These are phyloP conservation scores for Colletotrichum agaves DNA, from an alignment of 2,329 filamentous ascomycete species.

Conservation along the genomic window DNA sequence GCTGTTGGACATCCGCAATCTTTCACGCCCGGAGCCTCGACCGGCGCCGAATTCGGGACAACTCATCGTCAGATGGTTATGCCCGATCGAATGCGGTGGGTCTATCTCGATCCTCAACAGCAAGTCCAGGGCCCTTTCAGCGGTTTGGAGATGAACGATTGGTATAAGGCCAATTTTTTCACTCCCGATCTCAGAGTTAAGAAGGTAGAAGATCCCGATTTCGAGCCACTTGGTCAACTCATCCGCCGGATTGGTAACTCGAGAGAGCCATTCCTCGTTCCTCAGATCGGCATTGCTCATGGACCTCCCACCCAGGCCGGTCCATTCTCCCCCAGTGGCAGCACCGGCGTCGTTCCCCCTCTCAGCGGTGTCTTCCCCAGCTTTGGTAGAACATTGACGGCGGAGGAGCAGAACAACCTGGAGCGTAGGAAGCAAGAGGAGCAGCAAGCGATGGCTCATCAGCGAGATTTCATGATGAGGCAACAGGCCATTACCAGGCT, in stretches of 20 bases:
- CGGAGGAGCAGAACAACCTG: conserved; percentile 96
- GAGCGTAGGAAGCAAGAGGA: conserved; percentile 98
- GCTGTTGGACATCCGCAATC: conserved; percentile 40
- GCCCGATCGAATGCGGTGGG: conserved; percentile 99
- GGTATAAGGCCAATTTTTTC: conserved; percentile 99
- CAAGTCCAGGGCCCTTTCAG: conserved; percentile 95
- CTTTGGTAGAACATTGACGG: conserved; percentile 95
- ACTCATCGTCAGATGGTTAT: conserved; percentile 94
- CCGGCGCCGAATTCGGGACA: conserved; percentile 45
- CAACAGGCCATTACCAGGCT: conserved; percentile 80
- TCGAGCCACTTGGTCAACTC: conserved; percentile 93
- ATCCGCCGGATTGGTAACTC: conserved; percentile 97
- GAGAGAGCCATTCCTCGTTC: conserved; percentile 95
- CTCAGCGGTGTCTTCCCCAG: conserved; percentile 94
- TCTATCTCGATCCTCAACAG: conserved; percentile 94
- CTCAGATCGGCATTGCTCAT: conserved; percentile 94
- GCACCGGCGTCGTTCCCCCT: conserved; percentile 80
- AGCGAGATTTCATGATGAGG: conserved; percentile 91
- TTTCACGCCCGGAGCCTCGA: conserved; percentile 41
- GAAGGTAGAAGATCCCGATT: conserved; percentile 92
- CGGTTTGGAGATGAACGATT: conserved; percentile 98
- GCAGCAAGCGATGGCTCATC: conserved; percentile 94
- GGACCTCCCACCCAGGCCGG: conserved; percentile 68
- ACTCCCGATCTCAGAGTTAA: conserved; percentile 94
- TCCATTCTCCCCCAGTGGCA: conserved; percentile 59